These are phyloP conservation scores for Trichophyton rubrum DNA, from an alignment of 2,329 filamentous ascomycete species.

Conservation along the genomic window DNA sequence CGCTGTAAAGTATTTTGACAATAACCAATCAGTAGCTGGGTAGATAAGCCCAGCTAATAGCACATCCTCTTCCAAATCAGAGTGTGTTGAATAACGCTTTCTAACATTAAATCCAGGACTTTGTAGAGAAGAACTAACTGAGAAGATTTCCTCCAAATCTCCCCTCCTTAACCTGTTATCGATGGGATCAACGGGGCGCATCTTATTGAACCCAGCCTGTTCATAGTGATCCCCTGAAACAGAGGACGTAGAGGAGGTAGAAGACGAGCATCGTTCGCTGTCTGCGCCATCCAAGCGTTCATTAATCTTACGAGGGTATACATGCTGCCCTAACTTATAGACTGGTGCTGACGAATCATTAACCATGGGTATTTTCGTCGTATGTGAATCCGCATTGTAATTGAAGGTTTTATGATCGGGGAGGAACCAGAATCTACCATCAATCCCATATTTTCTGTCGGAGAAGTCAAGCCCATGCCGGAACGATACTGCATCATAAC, in stretches of 20 bases:
- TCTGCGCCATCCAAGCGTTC: neutral
- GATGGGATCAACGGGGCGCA: neutral
- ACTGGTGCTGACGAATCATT: neutral
- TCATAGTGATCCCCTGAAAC: neutral
- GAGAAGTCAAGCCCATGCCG: constrained; percentile 35
- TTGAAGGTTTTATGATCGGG: neutral
- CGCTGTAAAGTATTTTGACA: constrained; percentile 29
- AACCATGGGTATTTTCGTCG: neutral
- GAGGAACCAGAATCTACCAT: constrained; percentile 36
- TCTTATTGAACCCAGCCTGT: neutral
- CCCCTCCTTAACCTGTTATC: neutral
- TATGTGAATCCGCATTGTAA: neutral
- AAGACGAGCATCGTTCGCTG: neutral
- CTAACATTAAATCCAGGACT: neutral
- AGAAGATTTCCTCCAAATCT: neutral
- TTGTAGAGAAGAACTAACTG: neutral
- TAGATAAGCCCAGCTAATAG: constrained; percentile 30
- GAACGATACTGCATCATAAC: constrained; percentile 42
- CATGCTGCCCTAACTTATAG: neutral
- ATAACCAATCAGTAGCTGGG: constrained; percentile 28
- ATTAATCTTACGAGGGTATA: neutral
- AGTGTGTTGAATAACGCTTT: neutral
- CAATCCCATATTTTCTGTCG: constrained; percentile 42
- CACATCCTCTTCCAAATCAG: constrained; percentile 2
- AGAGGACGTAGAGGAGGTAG: neutral